Conservation (phyloP, 148 eudicot species). For the Amaranthus hypochondriacus region DNA sequence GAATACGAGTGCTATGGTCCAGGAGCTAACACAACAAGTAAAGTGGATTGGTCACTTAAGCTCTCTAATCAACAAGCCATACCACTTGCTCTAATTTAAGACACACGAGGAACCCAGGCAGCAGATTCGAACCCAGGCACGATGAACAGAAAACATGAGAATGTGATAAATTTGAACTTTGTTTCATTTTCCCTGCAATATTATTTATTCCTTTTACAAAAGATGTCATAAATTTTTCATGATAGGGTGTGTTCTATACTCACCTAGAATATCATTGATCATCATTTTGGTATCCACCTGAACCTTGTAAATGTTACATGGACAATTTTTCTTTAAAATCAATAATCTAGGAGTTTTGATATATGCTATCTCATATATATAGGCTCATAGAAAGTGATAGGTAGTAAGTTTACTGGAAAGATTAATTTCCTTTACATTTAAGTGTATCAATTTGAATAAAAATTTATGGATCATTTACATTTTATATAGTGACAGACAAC, state of each 20-base stretch:
- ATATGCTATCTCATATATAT: background rate
- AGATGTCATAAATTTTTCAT: background rate
- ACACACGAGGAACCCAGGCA: too few relatives aligned
- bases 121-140: too few relatives aligned
- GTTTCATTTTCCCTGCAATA: background rate
- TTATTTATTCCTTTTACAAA: background rate
- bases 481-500: background rate
- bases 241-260: background rate
- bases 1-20: too few relatives aligned
- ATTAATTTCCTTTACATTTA: too few relatives aligned
- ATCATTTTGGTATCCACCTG: background rate
- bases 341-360: background rate
- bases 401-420: background rate
- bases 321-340: background rate
- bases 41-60: too few relatives aligned
- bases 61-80: too few relatives aligned
- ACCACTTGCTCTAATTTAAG: too few relatives aligned
- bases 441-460: background rate
- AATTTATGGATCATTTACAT: background rate
- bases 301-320: background rate
- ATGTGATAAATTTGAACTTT: too few relatives aligned
- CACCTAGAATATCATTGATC: background rate
- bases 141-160: too few relatives aligned
- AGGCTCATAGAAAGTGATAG: background rate
- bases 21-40: too few relatives aligned